Evolutionary conservation across 768 basidiomycete genomes (phyloP).

Genomic region (Chlorophyllum brunneum): DNA sequence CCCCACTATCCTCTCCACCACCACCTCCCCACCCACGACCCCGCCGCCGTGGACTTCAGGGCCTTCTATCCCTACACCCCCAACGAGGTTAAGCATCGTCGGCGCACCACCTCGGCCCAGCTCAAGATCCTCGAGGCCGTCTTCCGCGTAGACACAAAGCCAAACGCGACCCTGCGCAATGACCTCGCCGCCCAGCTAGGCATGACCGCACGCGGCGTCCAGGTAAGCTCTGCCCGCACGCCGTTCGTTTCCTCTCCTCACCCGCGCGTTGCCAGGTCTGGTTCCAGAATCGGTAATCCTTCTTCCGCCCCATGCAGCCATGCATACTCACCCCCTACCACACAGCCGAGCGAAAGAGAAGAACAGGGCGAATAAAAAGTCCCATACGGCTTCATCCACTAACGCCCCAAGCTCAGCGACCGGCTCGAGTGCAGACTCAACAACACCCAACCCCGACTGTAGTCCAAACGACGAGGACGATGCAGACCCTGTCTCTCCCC

Average conservation of each 20-base stretch:
- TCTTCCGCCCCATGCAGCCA: conserved; percentile 7
- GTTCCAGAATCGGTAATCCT: conserved; percentile 78
- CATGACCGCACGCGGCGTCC: conserved; percentile 94
- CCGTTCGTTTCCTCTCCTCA: conserved; percentile 5
- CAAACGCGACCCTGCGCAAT: conserved; percentile 77
- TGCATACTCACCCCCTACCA: conserved; percentile 11
- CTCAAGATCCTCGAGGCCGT: conserved; percentile 85
- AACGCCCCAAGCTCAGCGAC: conserved; percentile 16
- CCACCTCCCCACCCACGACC: conserved; percentile 52
- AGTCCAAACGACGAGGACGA: conserved; percentile 10
- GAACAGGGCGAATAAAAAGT: conserved; percentile 49
- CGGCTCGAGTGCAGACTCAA: conserved; percentile 17
- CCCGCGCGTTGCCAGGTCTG: conserved; percentile 54
- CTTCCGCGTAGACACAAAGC: conserved; percentile 88
- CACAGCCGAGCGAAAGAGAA: conserved; percentile 83
- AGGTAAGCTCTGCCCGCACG: conserved; percentile 46
- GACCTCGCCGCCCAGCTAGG: conserved; percentile 76
- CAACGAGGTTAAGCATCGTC: conserved; percentile 92
- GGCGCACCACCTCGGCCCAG: conserved; percentile 84
- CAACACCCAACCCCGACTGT: not conserved
- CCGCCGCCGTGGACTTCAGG: conserved; percentile 70
- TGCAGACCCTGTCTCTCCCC: not conserved
- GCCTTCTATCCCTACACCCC: conserved; percentile 87
- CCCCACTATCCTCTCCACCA: conserved; percentile 39
- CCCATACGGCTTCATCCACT: conserved; percentile 16